These are phyloP conservation scores for Coniella vitis DNA, from an alignment of 2,329 filamentous ascomycete genomes.

Conservation along the genomic window DNA sequence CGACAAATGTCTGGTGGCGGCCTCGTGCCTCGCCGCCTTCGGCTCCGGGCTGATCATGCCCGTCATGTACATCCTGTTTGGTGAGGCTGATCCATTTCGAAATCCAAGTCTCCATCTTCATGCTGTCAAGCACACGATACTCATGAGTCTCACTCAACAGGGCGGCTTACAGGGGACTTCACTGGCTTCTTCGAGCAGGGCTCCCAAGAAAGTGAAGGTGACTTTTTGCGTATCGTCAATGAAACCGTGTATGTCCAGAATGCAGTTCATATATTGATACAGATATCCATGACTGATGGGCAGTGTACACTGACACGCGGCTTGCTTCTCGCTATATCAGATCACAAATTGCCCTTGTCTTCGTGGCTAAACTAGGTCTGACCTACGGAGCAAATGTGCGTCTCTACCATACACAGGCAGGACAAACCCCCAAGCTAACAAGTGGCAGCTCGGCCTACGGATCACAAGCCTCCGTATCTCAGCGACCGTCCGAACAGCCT, in stretches of 20 bases:
- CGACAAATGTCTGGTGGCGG: constrained; percentile 40
- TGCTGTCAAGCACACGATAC: too few species aligned
- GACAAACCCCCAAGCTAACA: background rate
- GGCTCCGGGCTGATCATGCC: constrained; percentile 50
- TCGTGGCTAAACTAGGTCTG: constrained; percentile 56
- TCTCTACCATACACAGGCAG: background rate
- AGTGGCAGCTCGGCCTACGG: constrained; percentile 41
- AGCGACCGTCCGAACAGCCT: constrained; percentile 53
- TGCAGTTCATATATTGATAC: too few species aligned
- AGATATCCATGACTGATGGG: too few species aligned
- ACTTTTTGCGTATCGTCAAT: constrained; percentile 23
- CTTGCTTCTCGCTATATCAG: constrained; percentile 18
- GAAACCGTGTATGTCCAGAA: constrained; percentile 23
- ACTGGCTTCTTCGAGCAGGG: constrained; percentile 23
- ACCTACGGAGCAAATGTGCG: constrained; percentile 41
- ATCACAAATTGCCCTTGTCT: constrained; percentile 64
- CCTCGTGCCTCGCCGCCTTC: constrained; percentile 44
- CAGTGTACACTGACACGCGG: background rate
- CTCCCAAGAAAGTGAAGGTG: constrained; percentile 20
- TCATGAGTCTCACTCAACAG: constrained; percentile 17
- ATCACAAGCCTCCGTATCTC: constrained; percentile 55
- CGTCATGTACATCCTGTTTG: constrained; percentile 53
- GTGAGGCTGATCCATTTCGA: constrained; percentile 30
- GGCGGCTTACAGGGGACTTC: constrained; percentile 26
- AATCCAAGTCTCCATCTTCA: too few species aligned